Evolutionary conservation across 2,329 filamentous ascomycete species (phyloP).

Genomic region (Aspergillus thermomutatus): DNA sequence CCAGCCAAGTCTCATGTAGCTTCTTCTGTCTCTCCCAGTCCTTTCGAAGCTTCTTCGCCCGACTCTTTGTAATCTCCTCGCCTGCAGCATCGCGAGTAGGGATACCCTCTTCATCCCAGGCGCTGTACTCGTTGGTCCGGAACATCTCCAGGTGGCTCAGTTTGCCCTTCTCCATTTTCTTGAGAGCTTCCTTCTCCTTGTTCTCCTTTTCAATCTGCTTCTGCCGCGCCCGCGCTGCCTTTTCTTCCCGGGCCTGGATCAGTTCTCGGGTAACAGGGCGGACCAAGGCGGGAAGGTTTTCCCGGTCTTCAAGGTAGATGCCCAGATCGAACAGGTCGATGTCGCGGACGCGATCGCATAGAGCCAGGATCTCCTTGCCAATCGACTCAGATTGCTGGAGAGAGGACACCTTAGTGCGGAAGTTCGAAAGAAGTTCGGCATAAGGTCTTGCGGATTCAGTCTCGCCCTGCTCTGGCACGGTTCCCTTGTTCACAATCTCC

Average conservation of each 20-base stretch:
- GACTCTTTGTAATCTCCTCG: conserved; percentile 75
- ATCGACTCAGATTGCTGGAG: conserved; percentile 48
- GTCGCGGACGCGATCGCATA: conserved; percentile 80
- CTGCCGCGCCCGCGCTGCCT: conserved; percentile 48
- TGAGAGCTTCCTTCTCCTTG: conserved; percentile 38
- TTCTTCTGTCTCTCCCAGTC: conserved; percentile 91
- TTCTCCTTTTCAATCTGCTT: conserved; percentile 48
- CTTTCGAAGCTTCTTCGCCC: conserved; percentile 79
- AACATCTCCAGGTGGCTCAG: conserved; percentile 59
- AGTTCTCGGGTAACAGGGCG: conserved; percentile 61
- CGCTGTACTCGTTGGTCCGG: conserved; percentile 60
- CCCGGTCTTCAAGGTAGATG: conserved; percentile 83
- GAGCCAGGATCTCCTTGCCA: conserved; percentile 68
- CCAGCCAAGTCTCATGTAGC: conserved; percentile 20
- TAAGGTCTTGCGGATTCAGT: conserved; percentile 42
- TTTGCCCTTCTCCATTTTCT: conserved; percentile 54
- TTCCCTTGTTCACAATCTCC: conserved; percentile 35
- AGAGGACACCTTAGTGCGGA: conserved; percentile 39
- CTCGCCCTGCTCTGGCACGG: conserved; percentile 15
- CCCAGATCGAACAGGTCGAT: conserved; percentile 75
- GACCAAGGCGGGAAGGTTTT: conserved; percentile 67
- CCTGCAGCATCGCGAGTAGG: conserved; percentile 75
- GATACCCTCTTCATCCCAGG: conserved; percentile 79
- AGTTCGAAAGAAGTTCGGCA: conserved; percentile 44
- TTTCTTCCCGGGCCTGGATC: conserved; percentile 53